These are phyloP conservation scores for Cairneyella variabilis DNA, from an alignment of 495 filamentous ascomycete genomes.

Conservation along the genomic window DNA sequence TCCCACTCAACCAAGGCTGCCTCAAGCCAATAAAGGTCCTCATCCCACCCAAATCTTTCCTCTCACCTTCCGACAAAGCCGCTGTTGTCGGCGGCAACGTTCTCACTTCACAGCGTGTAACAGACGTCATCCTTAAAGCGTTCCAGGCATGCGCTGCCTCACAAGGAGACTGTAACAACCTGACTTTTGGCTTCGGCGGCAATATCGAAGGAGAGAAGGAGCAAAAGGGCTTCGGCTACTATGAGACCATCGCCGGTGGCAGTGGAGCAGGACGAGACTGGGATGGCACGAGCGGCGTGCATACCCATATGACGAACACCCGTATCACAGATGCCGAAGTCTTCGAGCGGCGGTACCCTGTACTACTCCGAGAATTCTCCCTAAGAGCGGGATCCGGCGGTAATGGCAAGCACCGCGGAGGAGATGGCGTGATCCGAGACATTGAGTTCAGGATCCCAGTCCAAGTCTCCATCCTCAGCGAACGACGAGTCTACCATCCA, in stretches of 20 bases:
- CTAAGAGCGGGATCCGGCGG: conserved; percentile 69
- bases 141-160: conserved; percentile 87
- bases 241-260: conserved; percentile 94
- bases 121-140: conserved; percentile 88
- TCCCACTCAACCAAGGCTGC: conserved; percentile 96
- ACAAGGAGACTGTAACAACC: conserved; percentile 92
- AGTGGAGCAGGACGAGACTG: conserved; percentile 83
- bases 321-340: conserved; percentile 94
- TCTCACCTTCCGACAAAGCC: conserved; percentile 81
- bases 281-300: conserved; percentile 87
- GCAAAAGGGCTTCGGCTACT: conserved; percentile 87
- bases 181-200: conserved; percentile 79
- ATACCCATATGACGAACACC: conserved; percentile 99
- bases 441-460: conserved; percentile 92
- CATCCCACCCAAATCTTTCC: conserved; percentile 77
- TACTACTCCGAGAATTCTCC: conserved; percentile 78
- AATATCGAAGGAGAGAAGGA: conserved; percentile 60
- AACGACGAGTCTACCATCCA: conserved; percentile 80
- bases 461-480: conserved; percentile 84
- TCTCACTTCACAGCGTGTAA: conserved; percentile 83
- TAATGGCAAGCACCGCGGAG: conserved; percentile 70
- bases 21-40: conserved; percentile 81
- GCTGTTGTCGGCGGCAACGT: conserved; percentile 97
- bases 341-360: conserved; percentile 92
- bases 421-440: conserved; percentile 87